Evolutionary conservation across 176 grass and related monocot genomes (phyloP).

Genomic region (Aegilops longissima): DNA sequence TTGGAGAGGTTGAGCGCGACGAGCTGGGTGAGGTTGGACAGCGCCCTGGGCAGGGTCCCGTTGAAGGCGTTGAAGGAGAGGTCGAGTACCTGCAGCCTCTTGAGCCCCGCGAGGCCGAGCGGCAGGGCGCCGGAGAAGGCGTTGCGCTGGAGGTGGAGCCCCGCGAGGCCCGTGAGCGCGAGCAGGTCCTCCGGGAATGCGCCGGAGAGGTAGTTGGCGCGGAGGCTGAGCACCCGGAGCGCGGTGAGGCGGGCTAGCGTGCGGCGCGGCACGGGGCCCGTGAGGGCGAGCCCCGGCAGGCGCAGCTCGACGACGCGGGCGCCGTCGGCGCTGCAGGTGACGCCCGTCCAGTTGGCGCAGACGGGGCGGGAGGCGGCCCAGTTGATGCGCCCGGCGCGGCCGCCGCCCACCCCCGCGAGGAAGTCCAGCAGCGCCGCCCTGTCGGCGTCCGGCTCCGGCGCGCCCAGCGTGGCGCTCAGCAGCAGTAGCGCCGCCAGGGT

Average conservation of each 20-base stretch:
- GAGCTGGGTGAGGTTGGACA: constrained; percentile 60
- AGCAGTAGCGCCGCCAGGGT: constrained; percentile 16
- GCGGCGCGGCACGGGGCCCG: constrained; percentile 48
- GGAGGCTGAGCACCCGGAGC: constrained; percentile 88
- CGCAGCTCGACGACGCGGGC: constrained; percentile 59
- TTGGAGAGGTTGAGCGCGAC: constrained; percentile 82
- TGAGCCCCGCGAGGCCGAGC: not conserved
- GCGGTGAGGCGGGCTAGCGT: constrained; percentile 69
- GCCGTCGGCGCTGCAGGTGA: constrained; percentile 70
- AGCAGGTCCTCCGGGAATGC: constrained; percentile 58
- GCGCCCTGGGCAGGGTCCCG: constrained; percentile 35
- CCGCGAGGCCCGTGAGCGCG: constrained; percentile 49
- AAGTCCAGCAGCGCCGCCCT: constrained; percentile 68
- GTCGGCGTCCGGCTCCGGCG: constrained; percentile 57
- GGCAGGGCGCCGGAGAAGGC: constrained; percentile 56
- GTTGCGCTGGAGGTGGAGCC: constrained; percentile 88
- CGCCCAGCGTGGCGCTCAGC: not conserved
- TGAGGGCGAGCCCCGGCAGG: constrained; percentile 70
- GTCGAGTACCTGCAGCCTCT: constrained; percentile 56
- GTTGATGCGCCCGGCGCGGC: constrained; percentile 52
- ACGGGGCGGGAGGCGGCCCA: constrained; percentile 43
- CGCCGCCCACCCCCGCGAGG: constrained; percentile 14
- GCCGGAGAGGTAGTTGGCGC: constrained; percentile 65
- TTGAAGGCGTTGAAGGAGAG: constrained; percentile 83
- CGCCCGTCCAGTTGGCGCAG: constrained; percentile 75